Evolutionary conservation across 73 alveolate species (phyloP), one percentile per base, ranked within the genome.

Genomic region (Blepharisma stoltei): DNA sequence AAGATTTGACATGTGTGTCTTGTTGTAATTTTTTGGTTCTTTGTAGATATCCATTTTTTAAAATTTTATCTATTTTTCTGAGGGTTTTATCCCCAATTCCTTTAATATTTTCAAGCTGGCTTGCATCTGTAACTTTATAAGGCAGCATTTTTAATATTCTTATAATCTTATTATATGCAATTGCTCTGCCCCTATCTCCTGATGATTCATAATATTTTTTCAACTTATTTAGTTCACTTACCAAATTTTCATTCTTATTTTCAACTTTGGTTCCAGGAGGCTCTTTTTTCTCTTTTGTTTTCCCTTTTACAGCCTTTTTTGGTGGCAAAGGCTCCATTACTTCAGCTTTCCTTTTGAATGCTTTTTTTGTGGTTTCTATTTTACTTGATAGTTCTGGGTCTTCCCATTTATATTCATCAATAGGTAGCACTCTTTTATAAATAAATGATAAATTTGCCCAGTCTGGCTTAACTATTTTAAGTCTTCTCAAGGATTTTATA

Each of bases 21-120:
- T 84, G 77, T 70, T 85, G 48, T 8, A 94, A 86, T 50, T 83
- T 82, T 44, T 93, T 84, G 53, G 86, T 83, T 82, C 91, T 89
- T 52, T 82, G 43, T 27, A 95, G 84, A 71, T 86, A 78, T 14
- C 99, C 99, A 21, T 95, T 93, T 43, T 87, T 75, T 71, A 95
- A 81, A 18, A 92, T 94, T 88, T 95, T 98, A 67, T 89, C 81
- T 32, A 95, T 90, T 78, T 95, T 95, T 65, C 89, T 91, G 53
- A 87, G 87, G 18, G 93, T 83, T 78, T 95, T 95, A 43, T 87
- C 89, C 7, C 99, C 99, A 48, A 95, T 84, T 6, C 79, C 68
- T 11, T 88, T 88, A 46, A 91, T 60, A 25, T 70, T 69, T 37
- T 81, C 66, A 5, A 89, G 69, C 85, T 91, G 88, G 44, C 85